These are phyloP conservation scores for Cladorrhinum sp. DNA, from an alignment of 2,329 filamentous ascomycete genomes.

Conservation along the genomic window DNA sequence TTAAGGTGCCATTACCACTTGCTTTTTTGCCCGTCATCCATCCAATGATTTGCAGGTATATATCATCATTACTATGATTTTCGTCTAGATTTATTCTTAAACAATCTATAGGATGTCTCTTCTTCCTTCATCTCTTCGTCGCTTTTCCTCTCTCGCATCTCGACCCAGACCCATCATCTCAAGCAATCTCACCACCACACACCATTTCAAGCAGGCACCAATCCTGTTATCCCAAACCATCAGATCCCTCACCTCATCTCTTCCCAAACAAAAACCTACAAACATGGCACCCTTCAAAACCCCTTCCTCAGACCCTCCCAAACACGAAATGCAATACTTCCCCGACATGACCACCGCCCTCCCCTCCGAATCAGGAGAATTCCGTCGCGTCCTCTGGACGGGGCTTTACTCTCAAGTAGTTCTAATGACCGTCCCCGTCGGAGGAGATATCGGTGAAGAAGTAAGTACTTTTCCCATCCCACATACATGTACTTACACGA, in stretches of 20 bases:
- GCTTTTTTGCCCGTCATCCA: no score
- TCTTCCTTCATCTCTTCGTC: background rate
- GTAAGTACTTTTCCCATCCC: slow-evolving; percentile 36
- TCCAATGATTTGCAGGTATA: background rate
- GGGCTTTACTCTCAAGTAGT: slow-evolving; percentile 62
- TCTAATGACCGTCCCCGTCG: slow-evolving; percentile 61
- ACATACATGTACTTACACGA: background rate
- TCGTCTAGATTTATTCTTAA: background rate
- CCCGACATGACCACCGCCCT: slow-evolving; percentile 52
- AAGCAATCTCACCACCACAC: no score
- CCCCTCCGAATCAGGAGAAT: slow-evolving; percentile 53
- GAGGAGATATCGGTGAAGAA: slow-evolving; percentile 65
- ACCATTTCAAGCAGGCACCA: background rate
- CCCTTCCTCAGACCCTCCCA: slow-evolving; percentile 39
- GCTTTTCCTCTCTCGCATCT: background rate
- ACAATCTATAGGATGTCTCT: background rate
- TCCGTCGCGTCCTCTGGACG: slow-evolving; percentile 60
- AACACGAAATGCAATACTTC: slow-evolving; percentile 60
- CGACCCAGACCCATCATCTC: background rate
- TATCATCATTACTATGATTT: background rate
- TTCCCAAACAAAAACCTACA: background rate
- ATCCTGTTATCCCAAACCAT: background rate
- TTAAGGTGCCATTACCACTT: background rate
- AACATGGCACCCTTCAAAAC: slow-evolving; percentile 32
- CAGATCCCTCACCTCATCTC: background rate